Conservation (phyloP, 306 rosid genomes). For the Oemleria cerasiformis region DNA sequence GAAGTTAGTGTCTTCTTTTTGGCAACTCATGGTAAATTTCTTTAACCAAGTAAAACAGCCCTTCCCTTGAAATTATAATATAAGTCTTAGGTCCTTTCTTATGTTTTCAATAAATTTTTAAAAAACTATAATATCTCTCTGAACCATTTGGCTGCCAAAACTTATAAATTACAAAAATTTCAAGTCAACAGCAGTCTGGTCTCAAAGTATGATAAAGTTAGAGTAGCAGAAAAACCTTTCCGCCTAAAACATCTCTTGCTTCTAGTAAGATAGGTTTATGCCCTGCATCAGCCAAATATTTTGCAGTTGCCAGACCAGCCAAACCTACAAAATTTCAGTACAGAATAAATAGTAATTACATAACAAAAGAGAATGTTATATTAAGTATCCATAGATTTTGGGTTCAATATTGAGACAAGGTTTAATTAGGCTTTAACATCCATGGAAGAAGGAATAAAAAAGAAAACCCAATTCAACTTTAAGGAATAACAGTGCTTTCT, state of each 20-base stretch:
- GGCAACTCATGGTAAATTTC: not conserved
- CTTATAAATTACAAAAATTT: not conserved
- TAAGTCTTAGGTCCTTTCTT: not conserved
- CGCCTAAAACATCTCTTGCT: conserved; percentile 96
- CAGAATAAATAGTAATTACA: not conserved
- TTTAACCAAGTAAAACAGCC: not conserved
- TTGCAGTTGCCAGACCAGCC: conserved; percentile 97
- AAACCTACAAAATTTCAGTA: conserved; percentile 53
- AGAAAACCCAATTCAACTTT: not conserved
- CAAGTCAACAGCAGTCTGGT: conserved; percentile 9
- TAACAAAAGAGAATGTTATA: not conserved
- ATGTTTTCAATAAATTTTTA: not conserved
- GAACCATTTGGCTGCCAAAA: not conserved
- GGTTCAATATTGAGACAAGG: not conserved
- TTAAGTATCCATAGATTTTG: not conserved
- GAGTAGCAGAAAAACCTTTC: conserved; percentile 68
- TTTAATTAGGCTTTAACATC: too few relatives aligned
- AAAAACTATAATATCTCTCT: too few relatives aligned
- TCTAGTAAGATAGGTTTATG: conserved; percentile 87
- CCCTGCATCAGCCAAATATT: conserved; percentile 97
- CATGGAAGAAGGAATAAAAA: too few relatives aligned
- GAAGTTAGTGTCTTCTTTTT: not conserved
- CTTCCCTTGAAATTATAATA: not conserved
- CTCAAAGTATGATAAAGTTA: conserved; percentile 29
- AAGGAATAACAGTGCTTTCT: conserved; percentile 4